Evolutionary conservation across 352 stramenopile species (phyloP).

Genomic region (Phytopythium cucurbitacearum): DNA sequence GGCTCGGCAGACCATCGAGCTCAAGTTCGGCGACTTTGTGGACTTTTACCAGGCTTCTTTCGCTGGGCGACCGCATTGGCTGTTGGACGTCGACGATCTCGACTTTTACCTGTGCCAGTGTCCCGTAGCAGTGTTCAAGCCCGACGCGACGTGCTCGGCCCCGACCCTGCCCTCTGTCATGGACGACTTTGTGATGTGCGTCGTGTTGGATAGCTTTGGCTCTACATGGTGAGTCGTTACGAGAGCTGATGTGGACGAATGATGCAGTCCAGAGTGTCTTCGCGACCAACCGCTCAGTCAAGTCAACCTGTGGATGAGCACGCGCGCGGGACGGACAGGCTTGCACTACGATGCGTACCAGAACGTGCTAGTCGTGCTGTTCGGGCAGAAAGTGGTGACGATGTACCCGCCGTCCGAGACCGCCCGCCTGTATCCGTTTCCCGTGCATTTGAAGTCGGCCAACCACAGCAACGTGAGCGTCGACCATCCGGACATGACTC

Average conservation of each 20-base stretch:
- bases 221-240: not conserved
- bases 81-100: slow-evolving; percentile 61
- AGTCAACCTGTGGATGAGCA: slow-evolving; percentile 85
- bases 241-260: not conserved
- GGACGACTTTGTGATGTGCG: slow-evolving; percentile 57
- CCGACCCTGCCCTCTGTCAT: slow-evolving; percentile 49
- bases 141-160: slow-evolving; percentile 36
- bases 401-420: slow-evolving; percentile 64
- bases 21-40: slow-evolving; percentile 84
- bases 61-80: slow-evolving; percentile 46
- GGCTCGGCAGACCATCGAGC: slow-evolving; percentile 56
- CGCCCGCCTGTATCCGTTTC: slow-evolving; percentile 46
- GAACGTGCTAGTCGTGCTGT: slow-evolving; percentile 71
- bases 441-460: slow-evolving; percentile 62
- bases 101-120: slow-evolving; percentile 85
- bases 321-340: slow-evolving; percentile 46
- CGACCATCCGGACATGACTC: slow-evolving; percentile 23
- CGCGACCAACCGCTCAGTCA: slow-evolving; percentile 39
- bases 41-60: slow-evolving; percentile 57
- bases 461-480: slow-evolving; percentile 77
- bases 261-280: slow-evolving; percentile 39
- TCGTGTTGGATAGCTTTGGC: not conserved
- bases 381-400: slow-evolving; percentile 64
- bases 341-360: slow-evolving; percentile 84
- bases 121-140: slow-evolving; percentile 52